Percentiles rank a stretch among this genome's conserved stretches.
Conservation (phyloP, 1,139 yeast species). For the Williopsis jadinii region DNA sequence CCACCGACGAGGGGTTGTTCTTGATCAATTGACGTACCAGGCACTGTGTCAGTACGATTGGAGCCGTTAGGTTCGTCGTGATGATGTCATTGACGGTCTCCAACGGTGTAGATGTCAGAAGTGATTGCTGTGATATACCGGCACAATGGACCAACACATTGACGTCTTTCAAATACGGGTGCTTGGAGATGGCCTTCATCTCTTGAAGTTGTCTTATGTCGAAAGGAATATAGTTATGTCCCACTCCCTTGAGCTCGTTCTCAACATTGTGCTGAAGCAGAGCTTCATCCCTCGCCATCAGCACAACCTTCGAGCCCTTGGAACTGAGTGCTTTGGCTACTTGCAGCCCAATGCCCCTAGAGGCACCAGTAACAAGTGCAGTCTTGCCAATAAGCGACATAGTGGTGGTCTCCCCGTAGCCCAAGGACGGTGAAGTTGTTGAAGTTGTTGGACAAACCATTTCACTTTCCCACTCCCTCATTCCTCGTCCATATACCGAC, state of each 20-base stretch:
- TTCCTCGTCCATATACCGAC: too few species aligned
- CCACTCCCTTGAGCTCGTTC: constrained; percentile 5
- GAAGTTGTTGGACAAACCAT: too few species aligned
- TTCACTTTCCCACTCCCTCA: too few species aligned
- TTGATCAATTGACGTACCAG: constrained; percentile 44
- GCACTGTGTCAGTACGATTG: constrained; percentile 52
- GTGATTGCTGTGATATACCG: constrained; percentile 60
- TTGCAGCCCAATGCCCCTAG: constrained; percentile 74
- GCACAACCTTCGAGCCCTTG: constrained; percentile 55
- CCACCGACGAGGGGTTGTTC: constrained; percentile 31
- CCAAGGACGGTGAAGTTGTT: too few species aligned
- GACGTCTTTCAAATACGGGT: neutral
- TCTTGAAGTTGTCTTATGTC: constrained; percentile 39
- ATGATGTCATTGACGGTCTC: constrained; percentile 43
- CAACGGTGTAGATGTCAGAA: constrained; percentile 41
- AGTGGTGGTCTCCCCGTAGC: neutral
- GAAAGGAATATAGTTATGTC: constrained; percentile 42
- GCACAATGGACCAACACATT: constrained; percentile 72
- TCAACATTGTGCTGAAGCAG: constrained; percentile 30
- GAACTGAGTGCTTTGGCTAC: constrained; percentile 52
- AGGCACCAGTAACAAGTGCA: constrained; percentile 79
- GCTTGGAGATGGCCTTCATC: constrained; percentile 9
- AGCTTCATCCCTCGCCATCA: constrained; percentile 49
- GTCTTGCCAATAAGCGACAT: constrained; percentile 23
- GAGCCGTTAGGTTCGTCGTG: constrained; percentile 56